These are phyloP conservation scores for Pseudogymnoascus sp. DNA, from an alignment of 2,329 filamentous ascomycete genomes.

Conservation along the genomic window DNA sequence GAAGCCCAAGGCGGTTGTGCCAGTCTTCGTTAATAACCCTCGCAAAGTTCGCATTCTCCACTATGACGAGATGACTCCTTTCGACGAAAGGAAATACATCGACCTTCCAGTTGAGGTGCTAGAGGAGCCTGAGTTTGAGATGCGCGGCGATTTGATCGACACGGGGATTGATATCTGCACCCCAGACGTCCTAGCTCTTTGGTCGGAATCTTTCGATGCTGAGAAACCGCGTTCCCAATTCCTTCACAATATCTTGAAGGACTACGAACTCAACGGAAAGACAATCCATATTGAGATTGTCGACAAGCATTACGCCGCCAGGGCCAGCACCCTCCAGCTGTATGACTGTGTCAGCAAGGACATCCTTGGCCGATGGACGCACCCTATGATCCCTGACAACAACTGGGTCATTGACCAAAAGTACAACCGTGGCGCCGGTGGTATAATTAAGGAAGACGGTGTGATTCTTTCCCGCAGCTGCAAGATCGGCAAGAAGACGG, in stretches of 20 bases:
- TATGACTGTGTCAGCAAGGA: conserved; percentile 87
- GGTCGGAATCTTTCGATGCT: conserved; percentile 98
- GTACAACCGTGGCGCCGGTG: conserved; percentile 63
- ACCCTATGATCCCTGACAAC: conserved; percentile 81
- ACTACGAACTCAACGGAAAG: conserved; percentile 94
- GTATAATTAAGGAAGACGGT: conserved; percentile 70
- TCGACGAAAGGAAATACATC: conserved; percentile 57
- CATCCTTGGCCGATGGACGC: conserved; percentile 79
- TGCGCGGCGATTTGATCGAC: conserved; percentile 86
- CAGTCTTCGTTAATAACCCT: conserved; percentile 81
- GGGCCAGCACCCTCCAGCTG: conserved; percentile 77
- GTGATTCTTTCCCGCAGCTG: conserved; percentile 69
- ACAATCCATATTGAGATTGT: conserved; percentile 90
- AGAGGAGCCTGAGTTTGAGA: conserved; percentile 55
- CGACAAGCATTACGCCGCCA: conserved; percentile 73
- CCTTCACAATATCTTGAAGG: conserved; percentile 85
- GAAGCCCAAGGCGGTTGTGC: conserved; percentile 66
- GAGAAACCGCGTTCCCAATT: conserved; percentile 84
- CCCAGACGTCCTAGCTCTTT: conserved; percentile 85
- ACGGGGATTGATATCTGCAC: conserved; percentile 97
- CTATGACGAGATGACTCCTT: conserved; percentile 81
- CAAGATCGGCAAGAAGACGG: conserved; percentile 58
- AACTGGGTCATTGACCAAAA: conserved; percentile 73
- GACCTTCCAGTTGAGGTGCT: conserved; percentile 75
- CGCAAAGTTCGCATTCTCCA: conserved; percentile 76